These are phyloP conservation scores for Basipetospora chlamydospora DNA, from an alignment of 2,329 filamentous ascomycete species.

Conservation along the genomic window DNA sequence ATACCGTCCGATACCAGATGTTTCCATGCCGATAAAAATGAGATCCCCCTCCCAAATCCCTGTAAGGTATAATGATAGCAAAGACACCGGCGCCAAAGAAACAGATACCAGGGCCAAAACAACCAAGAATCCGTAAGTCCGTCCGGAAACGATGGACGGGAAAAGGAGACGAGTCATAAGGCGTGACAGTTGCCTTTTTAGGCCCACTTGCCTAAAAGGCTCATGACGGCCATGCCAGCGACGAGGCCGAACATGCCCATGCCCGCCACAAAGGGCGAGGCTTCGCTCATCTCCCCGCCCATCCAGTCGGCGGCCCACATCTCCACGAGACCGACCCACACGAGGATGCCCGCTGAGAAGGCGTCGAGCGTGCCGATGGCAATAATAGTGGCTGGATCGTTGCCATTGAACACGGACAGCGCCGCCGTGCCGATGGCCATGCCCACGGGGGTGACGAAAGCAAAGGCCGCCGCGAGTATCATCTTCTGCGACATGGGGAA, in stretches of 20 bases:
- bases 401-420: conserved; percentile 57
- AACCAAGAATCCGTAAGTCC: no score
- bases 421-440: conserved; percentile 72
- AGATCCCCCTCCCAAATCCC: no score
- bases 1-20: no score
- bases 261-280: conserved; percentile 30
- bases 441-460: conserved; percentile 59
- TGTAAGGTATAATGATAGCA: no score
- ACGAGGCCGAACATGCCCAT: conserved; percentile 40
- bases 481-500: conserved; percentile 36
- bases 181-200: no score
- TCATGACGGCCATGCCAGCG: conserved; percentile 53
- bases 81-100: no score
- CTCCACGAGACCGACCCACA: conserved; percentile 70
- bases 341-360: conserved; percentile 57
- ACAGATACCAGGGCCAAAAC: no score
- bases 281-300: conserved; percentile 39
- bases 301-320: conserved; percentile 70
- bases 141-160: no score
- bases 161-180: no score
- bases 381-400: conserved; percentile 51
- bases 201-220: conserved; percentile 62
- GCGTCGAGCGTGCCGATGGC: conserved; percentile 63
- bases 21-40: no score
- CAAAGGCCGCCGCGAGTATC: conserved; percentile 47